Percentiles rank a stretch among this genome's conserved stretches.
These are phyloP conservation scores for Lotus japonicus DNA, from an alignment of 306 rosid species.

Conservation along the genomic window DNA sequence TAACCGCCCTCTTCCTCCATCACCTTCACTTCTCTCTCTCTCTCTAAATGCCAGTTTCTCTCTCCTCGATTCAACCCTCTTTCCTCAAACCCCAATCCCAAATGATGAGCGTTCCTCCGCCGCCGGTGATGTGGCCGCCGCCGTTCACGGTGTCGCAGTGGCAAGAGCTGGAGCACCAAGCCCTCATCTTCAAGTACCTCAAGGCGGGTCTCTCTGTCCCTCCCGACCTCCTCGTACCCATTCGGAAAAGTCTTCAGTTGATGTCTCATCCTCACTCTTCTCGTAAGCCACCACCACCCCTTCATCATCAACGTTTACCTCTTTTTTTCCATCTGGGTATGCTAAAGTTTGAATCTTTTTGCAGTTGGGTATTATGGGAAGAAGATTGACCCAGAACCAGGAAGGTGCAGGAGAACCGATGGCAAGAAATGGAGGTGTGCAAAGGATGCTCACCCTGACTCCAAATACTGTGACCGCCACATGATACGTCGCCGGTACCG, in stretches of 20 bases:
- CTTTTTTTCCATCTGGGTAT: not conserved
- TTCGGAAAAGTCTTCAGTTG: constrained; percentile 66
- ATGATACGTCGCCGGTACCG: constrained; percentile 95
- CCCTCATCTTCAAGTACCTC: constrained; percentile 79
- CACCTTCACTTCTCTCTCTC: not conserved
- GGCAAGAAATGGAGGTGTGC: constrained; percentile 94
- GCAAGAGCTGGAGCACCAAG: constrained; percentile 90
- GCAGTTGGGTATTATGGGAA: constrained; percentile 75
- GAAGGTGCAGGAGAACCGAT: constrained; percentile 87
- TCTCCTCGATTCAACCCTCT: not conserved
- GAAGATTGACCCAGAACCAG: constrained; percentile 94
- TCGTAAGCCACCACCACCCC: constrained; percentile 35
- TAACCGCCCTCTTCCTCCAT: constrained; percentile 16
- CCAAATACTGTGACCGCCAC: constrained; percentile 93
- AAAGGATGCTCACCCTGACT: constrained; percentile 78
- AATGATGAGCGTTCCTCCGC: constrained; percentile 32
- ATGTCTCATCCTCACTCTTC: constrained; percentile 49
- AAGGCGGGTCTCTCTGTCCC: constrained; percentile 79
- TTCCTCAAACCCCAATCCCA: not conserved
- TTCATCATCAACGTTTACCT: not conserved
- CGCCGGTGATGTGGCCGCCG: constrained; percentile 37
- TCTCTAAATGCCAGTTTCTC: not conserved
- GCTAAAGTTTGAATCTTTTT: not conserved
- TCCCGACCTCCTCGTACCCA: constrained; percentile 75
- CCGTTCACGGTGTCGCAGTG: constrained; percentile 84